phyloP scores from a whole-genome alignment of 192 early-diverging fungal species.

The Umbelopsis isabellina region DNA sequence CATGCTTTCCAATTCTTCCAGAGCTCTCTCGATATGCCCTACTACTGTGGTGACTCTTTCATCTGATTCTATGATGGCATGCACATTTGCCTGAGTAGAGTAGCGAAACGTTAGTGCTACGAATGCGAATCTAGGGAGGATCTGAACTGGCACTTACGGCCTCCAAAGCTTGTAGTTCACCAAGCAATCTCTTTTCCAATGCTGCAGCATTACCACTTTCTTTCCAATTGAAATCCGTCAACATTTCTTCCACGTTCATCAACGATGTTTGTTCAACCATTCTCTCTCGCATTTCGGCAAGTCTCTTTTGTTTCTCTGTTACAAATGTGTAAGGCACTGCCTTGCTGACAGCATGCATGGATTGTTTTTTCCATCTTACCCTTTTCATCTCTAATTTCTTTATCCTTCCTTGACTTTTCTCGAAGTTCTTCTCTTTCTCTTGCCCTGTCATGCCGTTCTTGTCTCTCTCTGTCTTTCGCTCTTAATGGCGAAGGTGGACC shows the following conservation, averaged over 20 bases:
- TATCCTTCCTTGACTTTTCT: constrained; percentile 28
- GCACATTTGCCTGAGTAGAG: constrained; percentile 78
- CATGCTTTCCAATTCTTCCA: constrained; percentile 82
- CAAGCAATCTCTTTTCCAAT: constrained; percentile 79
- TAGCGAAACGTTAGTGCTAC: background rate
- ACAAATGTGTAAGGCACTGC: background rate
- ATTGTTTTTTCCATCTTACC: background rate
- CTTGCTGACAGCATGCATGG: too few species aligned
- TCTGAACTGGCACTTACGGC: constrained; percentile 52
- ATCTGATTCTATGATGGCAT: constrained; percentile 92
- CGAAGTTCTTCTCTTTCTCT: constrained; percentile 28
- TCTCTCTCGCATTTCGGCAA: constrained; percentile 32
- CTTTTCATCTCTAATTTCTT: constrained; percentile 23
- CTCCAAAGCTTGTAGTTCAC: constrained; percentile 87
- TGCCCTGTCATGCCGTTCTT: constrained; percentile 23
- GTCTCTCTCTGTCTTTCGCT: constrained; percentile 16
- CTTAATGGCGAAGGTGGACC: background rate
- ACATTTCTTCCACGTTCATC: constrained; percentile 75
- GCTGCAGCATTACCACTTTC: constrained; percentile 86
- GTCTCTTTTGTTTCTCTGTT: constrained; percentile 26
- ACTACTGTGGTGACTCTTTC: constrained; percentile 81
- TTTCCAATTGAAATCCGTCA: constrained; percentile 89
- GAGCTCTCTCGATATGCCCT: constrained; percentile 80
- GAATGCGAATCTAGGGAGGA: background rate
- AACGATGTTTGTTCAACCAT: constrained; percentile 68